A percentile compares a stretch with the other conserved stretches of the same genome.
These are phyloP conservation scores for Stipa capillata DNA, from an alignment of 176 grass and related monocot genomes.

Conservation along the genomic window DNA sequence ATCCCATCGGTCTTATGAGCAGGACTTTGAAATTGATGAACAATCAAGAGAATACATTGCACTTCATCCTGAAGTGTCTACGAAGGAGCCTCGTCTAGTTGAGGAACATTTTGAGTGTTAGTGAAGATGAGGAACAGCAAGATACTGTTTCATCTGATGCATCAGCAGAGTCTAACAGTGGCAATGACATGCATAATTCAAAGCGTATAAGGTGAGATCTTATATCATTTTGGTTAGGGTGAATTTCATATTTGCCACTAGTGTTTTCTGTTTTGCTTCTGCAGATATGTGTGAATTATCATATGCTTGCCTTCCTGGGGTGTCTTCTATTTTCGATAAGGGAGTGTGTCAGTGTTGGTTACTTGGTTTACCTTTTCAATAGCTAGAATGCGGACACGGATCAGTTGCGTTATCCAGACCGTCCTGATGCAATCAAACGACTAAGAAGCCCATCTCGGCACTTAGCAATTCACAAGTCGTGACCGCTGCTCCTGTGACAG, in stretches of 20 bases:
- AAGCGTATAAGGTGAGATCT: constrained; percentile 60
- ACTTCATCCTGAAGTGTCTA: constrained; percentile 59
- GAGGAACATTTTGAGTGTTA: constrained; percentile 74
- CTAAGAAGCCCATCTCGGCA: no score
- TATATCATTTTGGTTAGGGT: background rate
- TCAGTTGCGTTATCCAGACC: no score
- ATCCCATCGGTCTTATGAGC: background rate
- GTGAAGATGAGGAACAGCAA: constrained; percentile 47
- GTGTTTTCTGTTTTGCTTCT: background rate
- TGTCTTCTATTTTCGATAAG: no score
- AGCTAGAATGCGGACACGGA: no score
- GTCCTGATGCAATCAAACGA: no score
- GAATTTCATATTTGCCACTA: background rate
- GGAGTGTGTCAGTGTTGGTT: no score
- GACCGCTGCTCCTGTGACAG: no score
- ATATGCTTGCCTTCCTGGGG: no score
- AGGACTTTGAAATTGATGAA: constrained; percentile 82
- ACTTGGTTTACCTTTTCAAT: no score
- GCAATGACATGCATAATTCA: constrained; percentile 35
- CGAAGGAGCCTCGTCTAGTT: constrained; percentile 40
- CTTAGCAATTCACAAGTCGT: no score
- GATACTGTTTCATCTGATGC: constrained; percentile 42
- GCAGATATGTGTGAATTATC: background rate
- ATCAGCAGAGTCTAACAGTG: constrained; percentile 37
- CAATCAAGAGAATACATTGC: constrained; percentile 51